Evolutionary conservation across 2,329 filamentous ascomycete genomes (phyloP), one percentile per base, ranked within the genome.

Genomic region (Aspergillus quadrilineatus): DNA sequence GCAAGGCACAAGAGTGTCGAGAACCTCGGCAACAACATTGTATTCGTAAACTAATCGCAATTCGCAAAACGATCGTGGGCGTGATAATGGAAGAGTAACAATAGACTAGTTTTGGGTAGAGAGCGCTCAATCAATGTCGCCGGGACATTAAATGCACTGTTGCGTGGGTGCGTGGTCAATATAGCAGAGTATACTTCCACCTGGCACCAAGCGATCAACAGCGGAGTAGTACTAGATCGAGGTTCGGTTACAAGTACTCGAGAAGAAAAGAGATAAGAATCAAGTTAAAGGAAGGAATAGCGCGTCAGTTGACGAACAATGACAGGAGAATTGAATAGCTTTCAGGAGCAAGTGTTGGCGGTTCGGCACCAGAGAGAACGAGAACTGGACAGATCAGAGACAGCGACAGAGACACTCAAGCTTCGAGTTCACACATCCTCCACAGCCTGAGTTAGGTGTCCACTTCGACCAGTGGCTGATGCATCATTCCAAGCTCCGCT

Each of bases 101-200:
- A 58, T 50, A 58, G 53, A 43, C 43, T 48, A 30, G 22, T 22
- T 22, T 22, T 50, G 41, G 44, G 44, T 29, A 46, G 7, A 28
- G 12, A 36, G 15, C 37, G 45, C 41, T 43, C 22, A 39, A 28
- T 57, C 30, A 52, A 55, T 58, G 51, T 67, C 66, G 62, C 64
- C 66, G 61, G 63, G 64, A 61, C 65, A 85, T 83, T 70, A 80
- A 77, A 36, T 44, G 9, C 32, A 45, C 28, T 75, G 53, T 15
- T n/a, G 45, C n/a, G 39, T 42, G 39, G 39, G 39, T 50, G 30
- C n/a, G 15, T 49, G 22, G 30, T 28, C 39, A 47, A 34, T 30
- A 42, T 50, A 53, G 17, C 32, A 22, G 29, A 30, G 39, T 50
- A 55, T 45, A 50, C 45, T 44, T 54, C 44, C 43, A 54, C 53